Base-by-base conservation (phyloP, 495 filamentous ascomycete species). In the Neurospora sp. region DNA sequence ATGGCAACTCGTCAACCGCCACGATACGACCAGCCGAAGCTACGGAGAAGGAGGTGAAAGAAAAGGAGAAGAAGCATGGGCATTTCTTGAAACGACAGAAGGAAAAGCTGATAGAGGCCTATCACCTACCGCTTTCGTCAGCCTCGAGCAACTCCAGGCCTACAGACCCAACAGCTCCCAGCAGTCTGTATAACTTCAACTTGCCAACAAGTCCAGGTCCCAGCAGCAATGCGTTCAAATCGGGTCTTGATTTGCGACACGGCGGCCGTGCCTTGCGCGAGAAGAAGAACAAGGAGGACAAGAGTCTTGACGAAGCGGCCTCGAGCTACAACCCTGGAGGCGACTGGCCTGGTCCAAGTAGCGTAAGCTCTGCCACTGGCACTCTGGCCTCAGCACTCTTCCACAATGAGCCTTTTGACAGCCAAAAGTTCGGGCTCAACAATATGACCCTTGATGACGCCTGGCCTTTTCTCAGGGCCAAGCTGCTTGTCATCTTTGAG, bases 41-140 rank as follows among this genome's bases (percentile, higher is more conserved):
- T 3, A 70, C 73, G 4, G 83, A 80, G 69, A 78, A 72, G 59
- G 82, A 81, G 71, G 79, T 81, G 61, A 86, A 87, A 76, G 89
- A 92, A 61, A 92, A 92, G 78, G 88, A 91, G 75, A 90, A 89
- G 78, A 90, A 91, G 78, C 89, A 90, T 75, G 53, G 53, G 53
- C 92, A 98, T 77, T 98, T 98, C 79, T 78, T 98, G 70, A 94
- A 93, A 3, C 87, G 96, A 66, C 93, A 96, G 82, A 97, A 97
- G 81, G 87, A 98, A 79, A 98, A 96, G 80, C 82, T 94, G 27
- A 94, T 91, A 76, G 87, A 90, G 70, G 93, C 96, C 70, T 91
- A 94, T 71, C 89, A 95, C 75, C 86, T 91, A 42, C 87, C 94
- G 3, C 87, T 98, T 1, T 97, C 94, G 0, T 98, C 96, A 3